Percentiles rank a stretch among this genome's conserved stretches.
Evolutionary conservation across 2,329 filamentous ascomycete genomes (phyloP).

Genomic region (Cladorrhinum sp.): DNA sequence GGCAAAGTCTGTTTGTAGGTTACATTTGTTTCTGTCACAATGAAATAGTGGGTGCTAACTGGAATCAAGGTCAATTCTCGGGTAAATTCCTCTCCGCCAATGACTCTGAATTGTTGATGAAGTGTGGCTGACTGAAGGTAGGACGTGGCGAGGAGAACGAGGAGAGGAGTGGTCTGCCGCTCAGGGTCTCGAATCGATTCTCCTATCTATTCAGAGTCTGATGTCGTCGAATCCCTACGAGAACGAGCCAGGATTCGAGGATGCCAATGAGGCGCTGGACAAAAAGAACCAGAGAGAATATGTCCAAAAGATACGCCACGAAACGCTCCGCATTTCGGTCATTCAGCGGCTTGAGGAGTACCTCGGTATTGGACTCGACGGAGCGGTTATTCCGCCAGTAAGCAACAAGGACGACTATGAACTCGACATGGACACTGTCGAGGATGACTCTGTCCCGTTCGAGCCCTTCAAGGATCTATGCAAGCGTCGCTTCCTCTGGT

Average conservation of each 20-base stretch:
- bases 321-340: conserved; percentile 81
- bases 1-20: conserved; percentile 91
- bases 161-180: conserved; percentile 97
- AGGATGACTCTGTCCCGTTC: conserved; percentile 59
- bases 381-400: conserved; percentile 37
- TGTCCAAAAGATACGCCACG: conserved; percentile 86
- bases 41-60: conserved; percentile 19
- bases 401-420: conserved; percentile 41
- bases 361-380: conserved; percentile 60
- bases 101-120: background rate
- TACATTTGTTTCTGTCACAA: background rate
- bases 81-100: conserved; percentile 50
- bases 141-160: conserved; percentile 87
- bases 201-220: conserved; percentile 93
- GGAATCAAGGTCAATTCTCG: conserved; percentile 71
- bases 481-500: conserved; percentile 93
- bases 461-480: conserved; percentile 87
- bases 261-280: conserved; percentile 64
- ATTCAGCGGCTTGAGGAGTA: conserved; percentile 82
- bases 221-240: conserved; percentile 94
- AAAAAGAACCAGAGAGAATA: conserved; percentile 74
- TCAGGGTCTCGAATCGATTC: conserved; percentile 88
- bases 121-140: conserved; percentile 39
- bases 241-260: conserved; percentile 92
- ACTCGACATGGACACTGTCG: conserved; percentile 48